These are phyloP conservation scores for Dysphania ambrosioides DNA, from an alignment of 148 eudicot genomes.

Conservation along the genomic window DNA sequence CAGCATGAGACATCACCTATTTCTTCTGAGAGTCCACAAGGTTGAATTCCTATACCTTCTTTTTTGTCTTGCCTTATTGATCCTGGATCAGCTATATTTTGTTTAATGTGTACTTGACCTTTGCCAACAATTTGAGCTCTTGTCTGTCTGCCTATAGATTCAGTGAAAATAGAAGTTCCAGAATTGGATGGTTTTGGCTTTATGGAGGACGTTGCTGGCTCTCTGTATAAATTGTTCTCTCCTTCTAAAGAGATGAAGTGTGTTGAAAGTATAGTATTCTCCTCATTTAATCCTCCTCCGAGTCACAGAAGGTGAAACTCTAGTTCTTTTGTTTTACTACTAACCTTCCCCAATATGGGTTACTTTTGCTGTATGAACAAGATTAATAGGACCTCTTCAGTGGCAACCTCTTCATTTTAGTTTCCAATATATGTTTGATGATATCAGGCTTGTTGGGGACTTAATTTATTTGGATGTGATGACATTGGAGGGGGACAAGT, in stretches of 20 bases:
- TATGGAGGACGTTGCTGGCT: constrained; percentile 78
- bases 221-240: constrained; percentile 57
- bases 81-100: not conserved
- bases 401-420: not conserved
- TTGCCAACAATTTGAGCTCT: not conserved
- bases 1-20: constrained; percentile 65
- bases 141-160: constrained; percentile 35
- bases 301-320: constrained; percentile 78
- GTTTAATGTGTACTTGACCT: not conserved
- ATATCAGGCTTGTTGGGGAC: constrained; percentile 91
- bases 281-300: constrained; percentile 96
- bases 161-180: constrained; percentile 51
- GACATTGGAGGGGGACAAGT: constrained; percentile 75
- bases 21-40: constrained; percentile 55
- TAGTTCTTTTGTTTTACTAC: no score
- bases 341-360: no score
- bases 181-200: constrained; percentile 81
- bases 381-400: not conserved
- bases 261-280: constrained; percentile 78
- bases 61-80: not conserved
- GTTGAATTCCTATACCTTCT: constrained; percentile 34
- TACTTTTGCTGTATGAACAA: not conserved
- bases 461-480: constrained; percentile 85
- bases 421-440: not conserved
- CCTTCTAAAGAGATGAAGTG: constrained; percentile 75